phyloP scores from a whole-genome alignment of 2,329 filamentous ascomycete species.

The Colletotrichum nymphaeae region DNA sequence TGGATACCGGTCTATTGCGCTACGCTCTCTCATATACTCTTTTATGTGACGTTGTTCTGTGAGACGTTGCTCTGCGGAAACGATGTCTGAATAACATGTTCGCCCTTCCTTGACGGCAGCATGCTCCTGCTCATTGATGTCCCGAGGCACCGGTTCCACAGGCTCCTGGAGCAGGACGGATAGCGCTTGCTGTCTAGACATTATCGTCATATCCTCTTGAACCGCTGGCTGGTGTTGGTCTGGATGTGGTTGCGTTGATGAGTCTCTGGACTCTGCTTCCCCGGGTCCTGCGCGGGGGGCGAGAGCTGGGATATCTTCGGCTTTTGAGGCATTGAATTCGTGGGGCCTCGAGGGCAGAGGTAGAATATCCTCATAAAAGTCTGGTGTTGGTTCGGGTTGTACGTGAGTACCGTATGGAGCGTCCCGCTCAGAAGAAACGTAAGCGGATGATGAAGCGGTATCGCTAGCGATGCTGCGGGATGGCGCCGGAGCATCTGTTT shows the following conservation, averaged over 20 bases:
- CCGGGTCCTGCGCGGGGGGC: too few species aligned
- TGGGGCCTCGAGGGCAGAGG: too few species aligned
- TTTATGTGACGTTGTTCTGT: too few species aligned
- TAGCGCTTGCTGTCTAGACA: neutral
- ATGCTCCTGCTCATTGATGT: neutral
- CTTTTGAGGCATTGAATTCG: neutral
- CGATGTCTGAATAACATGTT: neutral
- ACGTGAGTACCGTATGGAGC: neutral
- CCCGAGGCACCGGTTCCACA: neutral
- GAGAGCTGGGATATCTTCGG: neutral
- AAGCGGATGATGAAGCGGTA: neutral
- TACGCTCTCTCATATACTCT: neutral
- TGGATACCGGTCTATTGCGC: neutral
- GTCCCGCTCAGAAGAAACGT: neutral
- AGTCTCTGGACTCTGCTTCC: neutral
- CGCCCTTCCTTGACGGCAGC: neutral
- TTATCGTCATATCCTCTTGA: neutral
- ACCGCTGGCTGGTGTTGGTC: neutral
- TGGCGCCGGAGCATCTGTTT: neutral
- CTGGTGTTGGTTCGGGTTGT: neutral
- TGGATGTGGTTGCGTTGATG: neutral
- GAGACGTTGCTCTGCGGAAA: neutral
- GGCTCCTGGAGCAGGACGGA: neutral
- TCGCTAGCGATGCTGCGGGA: too few species aligned
- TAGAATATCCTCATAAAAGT: neutral